phyloP scores from a whole-genome alignment of 2,329 filamentous ascomycete genomes.

The Hansfordia pulvinata region DNA sequence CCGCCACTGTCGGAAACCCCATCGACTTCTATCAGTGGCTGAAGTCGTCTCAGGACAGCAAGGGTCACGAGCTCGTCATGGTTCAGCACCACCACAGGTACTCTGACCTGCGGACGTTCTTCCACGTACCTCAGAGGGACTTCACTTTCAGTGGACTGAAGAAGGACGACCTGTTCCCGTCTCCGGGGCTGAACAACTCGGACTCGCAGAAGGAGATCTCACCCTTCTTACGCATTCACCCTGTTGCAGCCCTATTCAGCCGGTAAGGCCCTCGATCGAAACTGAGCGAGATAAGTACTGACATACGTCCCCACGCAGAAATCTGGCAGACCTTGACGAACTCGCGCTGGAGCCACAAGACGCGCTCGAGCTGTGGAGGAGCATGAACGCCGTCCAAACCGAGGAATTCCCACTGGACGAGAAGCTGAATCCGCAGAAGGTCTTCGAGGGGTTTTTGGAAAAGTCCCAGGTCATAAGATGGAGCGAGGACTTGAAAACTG shows the following conservation, averaged over 20 bases:
- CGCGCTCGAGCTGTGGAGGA: constrained; percentile 51
- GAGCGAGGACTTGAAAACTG: constrained; percentile 45
- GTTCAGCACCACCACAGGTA: constrained; percentile 57
- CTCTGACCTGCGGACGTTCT: constrained; percentile 65
- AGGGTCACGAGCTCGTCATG: constrained; percentile 51
- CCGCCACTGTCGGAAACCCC: constrained; percentile 68
- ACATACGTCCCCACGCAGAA: constrained; percentile 14
- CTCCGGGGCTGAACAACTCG: constrained; percentile 32
- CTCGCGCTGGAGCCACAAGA: constrained; percentile 58
- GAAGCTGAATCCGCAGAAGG: constrained; percentile 31
- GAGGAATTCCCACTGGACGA: constrained; percentile 32
- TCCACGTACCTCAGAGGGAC: constrained; percentile 38
- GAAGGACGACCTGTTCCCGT: constrained; percentile 23
- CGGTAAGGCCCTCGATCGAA: constrained; percentile 19
- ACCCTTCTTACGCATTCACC: constrained; percentile 52
- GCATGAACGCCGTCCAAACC: constrained; percentile 45
- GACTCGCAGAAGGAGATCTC: no score
- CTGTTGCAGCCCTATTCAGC: constrained; percentile 48
- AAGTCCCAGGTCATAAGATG: constrained; percentile 55
- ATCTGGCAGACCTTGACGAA: constrained; percentile 52
- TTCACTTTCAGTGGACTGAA: constrained; percentile 38
- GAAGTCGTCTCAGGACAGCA: constrained; percentile 44
- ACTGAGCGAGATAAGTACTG: constrained; percentile 5
- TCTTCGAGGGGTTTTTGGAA: constrained; percentile 38
- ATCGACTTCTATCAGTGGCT: constrained; percentile 59